Base-by-base conservation (phyloP, 139 green algal genomes). In the Penium margaritaceum region DNA sequence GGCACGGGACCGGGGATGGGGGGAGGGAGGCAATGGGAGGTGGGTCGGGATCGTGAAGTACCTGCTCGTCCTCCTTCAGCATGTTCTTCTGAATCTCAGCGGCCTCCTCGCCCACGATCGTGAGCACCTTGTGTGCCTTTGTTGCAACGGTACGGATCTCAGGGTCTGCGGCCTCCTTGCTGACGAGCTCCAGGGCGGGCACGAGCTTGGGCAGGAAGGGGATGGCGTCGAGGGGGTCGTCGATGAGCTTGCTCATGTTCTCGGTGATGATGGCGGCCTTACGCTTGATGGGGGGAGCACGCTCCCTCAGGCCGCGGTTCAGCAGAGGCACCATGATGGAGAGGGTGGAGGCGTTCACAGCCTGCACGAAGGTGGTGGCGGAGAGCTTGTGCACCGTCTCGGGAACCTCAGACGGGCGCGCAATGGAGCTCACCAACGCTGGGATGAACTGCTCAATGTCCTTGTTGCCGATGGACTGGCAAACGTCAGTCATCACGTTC, bases 181-280 rank as follows among this genome's bases (percentile, higher is more conserved):
- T 70, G 21, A 88, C 87, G 51, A 87, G 86, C 82, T 90, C 85
- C 30, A 95, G 60, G 36, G 81, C 80, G 39, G 88, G 88, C 63
- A 92, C 73, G 57, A 95, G 88, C 36, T 85, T 87, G 57, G 90
- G 87, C 79, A 95, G 76, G 87, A 97, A 97, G 33, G 88, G 86
- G 15, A 84, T 77, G 21, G 90, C 91, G 63, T 95, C 88, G 44
- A 75, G 60, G 3, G 91, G 88, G 69, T 93, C 89, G 63, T 95
- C 89, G 46, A 96, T 70, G 21, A 89, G 65, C 84, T 97, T 95
- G 71, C 85, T 79, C 91, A 97, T 96, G 88, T 96, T 95, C 78
- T 94, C 87, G 66, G 91, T 88, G 70, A 95, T 94, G 64, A 94
- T 63, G 35, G 77, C 78, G 14, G 89, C 75, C 84, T 96, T 93